phyloP scores from a whole-genome alignment of 2,329 filamentous ascomycete species.

The Penicillium sclerotigenum region DNA sequence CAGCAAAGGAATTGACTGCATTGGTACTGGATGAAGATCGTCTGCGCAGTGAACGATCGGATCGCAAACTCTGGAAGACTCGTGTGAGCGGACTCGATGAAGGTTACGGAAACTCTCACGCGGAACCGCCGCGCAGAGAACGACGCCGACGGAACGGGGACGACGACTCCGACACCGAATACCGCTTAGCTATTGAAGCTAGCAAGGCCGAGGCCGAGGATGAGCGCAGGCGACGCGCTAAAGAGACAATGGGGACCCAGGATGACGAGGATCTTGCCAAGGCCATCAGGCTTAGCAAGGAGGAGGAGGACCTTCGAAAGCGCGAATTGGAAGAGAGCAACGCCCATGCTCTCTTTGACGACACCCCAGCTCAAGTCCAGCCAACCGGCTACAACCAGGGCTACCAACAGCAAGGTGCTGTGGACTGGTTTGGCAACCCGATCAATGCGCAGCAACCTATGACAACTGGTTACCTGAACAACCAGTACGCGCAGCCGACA shows the following conservation, averaged over 20 bases:
- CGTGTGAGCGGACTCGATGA: slow-evolving; percentile 92
- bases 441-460: slow-evolving; percentile 74
- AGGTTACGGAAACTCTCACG: slow-evolving; percentile 47
- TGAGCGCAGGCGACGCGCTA: slow-evolving; percentile 69
- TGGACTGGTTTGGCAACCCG: slow-evolving; percentile 96
- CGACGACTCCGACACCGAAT: slow-evolving; percentile 80
- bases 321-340: slow-evolving; percentile 85
- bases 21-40: slow-evolving; percentile 92
- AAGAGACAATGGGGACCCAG: slow-evolving; percentile 57
- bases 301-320: slow-evolving; percentile 80
- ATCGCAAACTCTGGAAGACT: slow-evolving; percentile 94
- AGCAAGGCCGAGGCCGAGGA: slow-evolving; percentile 95
- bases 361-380: slow-evolving; percentile 68
- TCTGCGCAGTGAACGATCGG: slow-evolving; percentile 81
- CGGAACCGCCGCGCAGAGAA: slow-evolving; percentile 42
- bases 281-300: slow-evolving; percentile 90
- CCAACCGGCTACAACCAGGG: slow-evolving; percentile 92
- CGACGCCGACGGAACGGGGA: slow-evolving; percentile 57
- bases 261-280: slow-evolving; percentile 90
- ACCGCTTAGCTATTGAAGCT: slow-evolving; percentile 84
- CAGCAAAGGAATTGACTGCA: slow-evolving; percentile 91
- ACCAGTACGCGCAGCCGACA: slow-evolving; percentile 71
- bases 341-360: slow-evolving; percentile 82
- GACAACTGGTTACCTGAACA: slow-evolving; percentile 64
- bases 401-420: slow-evolving; percentile 92